Evolutionary conservation across 441 rosid genomes (phyloP), one percentile per base, ranked within the genome.

Genomic region (Euphorbia celastroides): DNA sequence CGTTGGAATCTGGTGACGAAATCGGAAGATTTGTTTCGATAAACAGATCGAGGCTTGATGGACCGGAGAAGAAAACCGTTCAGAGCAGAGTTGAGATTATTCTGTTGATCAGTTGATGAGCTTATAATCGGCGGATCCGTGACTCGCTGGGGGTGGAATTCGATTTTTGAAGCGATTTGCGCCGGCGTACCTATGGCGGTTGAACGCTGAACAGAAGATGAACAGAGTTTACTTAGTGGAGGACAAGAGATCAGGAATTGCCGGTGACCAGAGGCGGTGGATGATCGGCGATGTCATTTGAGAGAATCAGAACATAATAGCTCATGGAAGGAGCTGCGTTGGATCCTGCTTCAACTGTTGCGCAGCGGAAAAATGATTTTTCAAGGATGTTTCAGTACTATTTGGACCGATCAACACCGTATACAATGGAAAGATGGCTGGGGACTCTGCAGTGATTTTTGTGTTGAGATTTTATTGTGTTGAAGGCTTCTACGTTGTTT

Each of bases 121-220:
- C n/a, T n/a, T n/a, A n/a, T n/a, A n/a, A n/a, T n/a, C n/a, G 79
- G 82, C 7, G 78, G 77, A 30, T 81, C 76, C 32, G 79, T 76
- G 67, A 81, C 79, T 26, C 80, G 76, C 66, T 75, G 84, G 14
- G 84, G 84, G 9, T 80, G 84, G 81, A 80, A 77, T 72, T 79
- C 79, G 34, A 41, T 62, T 3, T 68, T 82, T 1, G 83, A 82
- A 57, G 72, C 81, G 0, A 52, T 78, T 3, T n/a, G 65, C n/a
- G 77, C 79, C 0, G 81, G 83, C 9, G 78, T 82, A 27, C 83
- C 82, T 5, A 76, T 82, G 82, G 83, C 86, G 83, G 3, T 61
- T 78, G 1, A 80, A 70, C n/a, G 80, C 78, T 0, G 83, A 80
- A 60, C 84, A 82, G 19, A 71, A 34, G 13, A 8, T 75, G 59